A percentile compares a stretch with the other conserved stretches of the same genome.
These are phyloP conservation scores for Russula abietina DNA, from an alignment of 768 basidiomycete species.

Conservation along the genomic window DNA sequence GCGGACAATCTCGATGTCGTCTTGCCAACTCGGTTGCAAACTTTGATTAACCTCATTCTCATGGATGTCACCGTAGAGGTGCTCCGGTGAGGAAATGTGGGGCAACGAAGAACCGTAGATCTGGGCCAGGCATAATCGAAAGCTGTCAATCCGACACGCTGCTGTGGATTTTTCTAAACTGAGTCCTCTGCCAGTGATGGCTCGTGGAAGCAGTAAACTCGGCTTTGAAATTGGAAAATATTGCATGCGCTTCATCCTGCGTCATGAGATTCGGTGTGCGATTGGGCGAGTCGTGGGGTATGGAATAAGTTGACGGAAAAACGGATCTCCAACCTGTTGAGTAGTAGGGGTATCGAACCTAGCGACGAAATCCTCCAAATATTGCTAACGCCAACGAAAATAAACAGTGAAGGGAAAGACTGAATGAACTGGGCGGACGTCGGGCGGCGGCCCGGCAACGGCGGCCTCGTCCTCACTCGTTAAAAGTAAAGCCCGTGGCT, in stretches of 20 bases:
- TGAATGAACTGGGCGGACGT: too few relatives aligned
- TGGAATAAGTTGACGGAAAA: too few relatives aligned
- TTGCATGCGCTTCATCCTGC: not conserved
- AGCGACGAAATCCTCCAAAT: not conserved
- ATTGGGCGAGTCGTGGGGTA: too few relatives aligned
- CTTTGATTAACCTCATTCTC: not conserved
- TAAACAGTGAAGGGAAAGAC: not conserved
- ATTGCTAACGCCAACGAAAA: not conserved
- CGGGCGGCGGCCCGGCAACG: too few relatives aligned
- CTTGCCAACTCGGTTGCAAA: not conserved
- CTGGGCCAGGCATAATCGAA: too few relatives aligned
- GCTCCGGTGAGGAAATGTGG: not conserved
- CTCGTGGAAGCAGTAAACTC: not conserved
- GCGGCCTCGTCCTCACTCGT: too few relatives aligned
- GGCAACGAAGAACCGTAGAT: not conserved
- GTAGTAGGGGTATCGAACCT: not conserved
- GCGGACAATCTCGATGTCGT: not conserved
- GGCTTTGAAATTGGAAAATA: not conserved
- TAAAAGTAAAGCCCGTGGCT: too few relatives aligned
- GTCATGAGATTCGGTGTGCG: not conserved
- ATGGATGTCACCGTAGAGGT: not conserved
- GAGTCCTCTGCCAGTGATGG: not conserved
- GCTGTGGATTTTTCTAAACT: not conserved
- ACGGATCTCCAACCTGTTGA: not conserved
- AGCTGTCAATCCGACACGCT: too few relatives aligned